These are phyloP conservation scores for Carallia pectinifolia DNA, from an alignment of 345 rosid genomes.

Conservation along the genomic window DNA sequence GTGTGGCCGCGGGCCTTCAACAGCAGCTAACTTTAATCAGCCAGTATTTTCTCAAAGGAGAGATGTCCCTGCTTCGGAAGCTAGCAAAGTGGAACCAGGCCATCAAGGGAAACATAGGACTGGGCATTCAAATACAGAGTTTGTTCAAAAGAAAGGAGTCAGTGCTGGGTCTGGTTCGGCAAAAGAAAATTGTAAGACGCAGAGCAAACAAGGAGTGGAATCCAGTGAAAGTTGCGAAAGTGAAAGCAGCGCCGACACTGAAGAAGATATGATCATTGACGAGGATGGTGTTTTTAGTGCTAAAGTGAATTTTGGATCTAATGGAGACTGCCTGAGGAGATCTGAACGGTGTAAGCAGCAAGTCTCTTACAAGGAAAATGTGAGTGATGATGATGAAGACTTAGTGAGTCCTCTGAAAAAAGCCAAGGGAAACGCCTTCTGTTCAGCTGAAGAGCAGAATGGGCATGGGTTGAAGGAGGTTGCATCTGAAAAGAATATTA, in stretches of 20 bases:
- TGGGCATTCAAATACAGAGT: constrained; percentile 27
- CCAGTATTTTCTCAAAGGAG: constrained; percentile 41
- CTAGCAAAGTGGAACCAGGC: constrained; percentile 41
- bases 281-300: constrained; percentile 37
- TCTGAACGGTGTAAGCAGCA: constrained; percentile 62
- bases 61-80: constrained; percentile 40
- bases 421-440: constrained; percentile 32
- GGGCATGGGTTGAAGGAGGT: constrained; percentile 26
- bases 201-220: constrained; percentile 46
- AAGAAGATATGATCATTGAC: constrained; percentile 33
- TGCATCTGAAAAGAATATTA: constrained; percentile 11
- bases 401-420: constrained; percentile 28
- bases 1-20: constrained; percentile 31
- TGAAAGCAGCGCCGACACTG: constrained; percentile 40
- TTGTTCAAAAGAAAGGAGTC: constrained; percentile 22
- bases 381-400: constrained; percentile 68
- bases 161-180: constrained; percentile 29
- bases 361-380: constrained; percentile 61
- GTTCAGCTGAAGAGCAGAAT: constrained; percentile 20
- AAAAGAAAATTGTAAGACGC: constrained; percentile 45
- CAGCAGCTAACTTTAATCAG: constrained; percentile 24
- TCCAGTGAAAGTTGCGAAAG: constrained; percentile 55
- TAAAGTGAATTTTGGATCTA: constrained; percentile 27
- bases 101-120: constrained; percentile 29
- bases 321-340: constrained; percentile 49